Base-by-base conservation (phyloP, 345 rosid species). In the Eutrema heterophyllum region DNA sequence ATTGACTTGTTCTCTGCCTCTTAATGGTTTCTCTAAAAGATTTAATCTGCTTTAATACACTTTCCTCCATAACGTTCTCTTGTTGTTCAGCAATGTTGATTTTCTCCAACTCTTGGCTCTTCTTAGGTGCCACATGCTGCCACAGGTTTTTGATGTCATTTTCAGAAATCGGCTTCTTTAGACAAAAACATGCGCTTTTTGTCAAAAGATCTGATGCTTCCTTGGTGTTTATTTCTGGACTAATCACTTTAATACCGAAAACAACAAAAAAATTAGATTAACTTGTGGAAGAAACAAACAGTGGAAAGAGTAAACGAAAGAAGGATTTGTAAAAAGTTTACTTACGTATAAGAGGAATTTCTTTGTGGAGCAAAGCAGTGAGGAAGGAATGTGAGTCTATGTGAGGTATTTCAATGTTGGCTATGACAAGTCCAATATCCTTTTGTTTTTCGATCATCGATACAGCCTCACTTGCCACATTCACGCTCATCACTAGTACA, bases 111-210 rank as follows among this genome's bases (percentile, higher is more conserved):
- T 10, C 40, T 26, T 29, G 26, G 4, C 0, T 72, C 63, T 43
- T 64, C 59, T 44, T 68, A 40, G 10, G 24, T n/a, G 43, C 76
- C 0, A 54, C 78, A 39, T 81, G 79, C 24, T 89, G 86, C 90
- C 85, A 87, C 5, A 89, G 7, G 45, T 83, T 68, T 26, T 77
- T 79, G 18, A 85, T 60, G 30, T 85, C 87, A 5, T 74, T 54
- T 1, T 72, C 4, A 38, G 76, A 52, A 27, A 84, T 55, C 0
- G 90, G 90, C 7, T 80, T 76, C 53, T 70, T 26, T 0, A 83
- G 75, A 45, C 11, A 57, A 40, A 59, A 76, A 0, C 72, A 16
- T 5, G 90, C 84, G n/a, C 81, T 80, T 46, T 68, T 77, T 7
- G 5, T 60, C 21, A 87, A 61, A 41, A 78, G 62, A 26, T 70